A percentile compares a stretch with the other conserved stretches of the same genome.
Conservation (phyloP, 202 grass and related monocot genomes). For the Hordeum pubiflorum region DNA sequence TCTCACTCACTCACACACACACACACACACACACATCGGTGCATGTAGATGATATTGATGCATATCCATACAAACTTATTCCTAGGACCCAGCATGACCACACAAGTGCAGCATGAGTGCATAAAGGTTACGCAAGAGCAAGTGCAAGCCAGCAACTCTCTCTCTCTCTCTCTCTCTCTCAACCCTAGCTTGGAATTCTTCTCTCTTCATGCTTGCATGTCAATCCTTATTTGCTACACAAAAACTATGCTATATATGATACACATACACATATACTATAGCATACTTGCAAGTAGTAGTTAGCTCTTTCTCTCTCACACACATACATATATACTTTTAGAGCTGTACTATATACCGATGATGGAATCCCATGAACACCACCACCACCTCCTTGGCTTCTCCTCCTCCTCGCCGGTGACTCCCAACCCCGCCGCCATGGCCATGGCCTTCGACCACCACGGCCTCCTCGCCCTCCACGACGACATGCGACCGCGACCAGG, state of each 20-base stretch:
- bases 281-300: too few species aligned
- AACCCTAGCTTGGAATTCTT: background rate
- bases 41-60: slow-evolving; percentile 4
- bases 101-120: background rate
- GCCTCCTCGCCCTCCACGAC: background rate
- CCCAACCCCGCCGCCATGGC: background rate
- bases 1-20: background rate
- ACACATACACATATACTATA: background rate
- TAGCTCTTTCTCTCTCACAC: too few species aligned
- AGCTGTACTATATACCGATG: background rate
- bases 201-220: background rate
- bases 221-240: too few species aligned
- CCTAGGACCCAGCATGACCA: background rate
- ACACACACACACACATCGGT: background rate
- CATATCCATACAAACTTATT: background rate
- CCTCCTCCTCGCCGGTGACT: slow-evolving; percentile 7
- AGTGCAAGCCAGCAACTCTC: too few species aligned
- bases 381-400: slow-evolving; percentile 31
- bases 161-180: too few species aligned
- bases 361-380: background rate
- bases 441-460: slow-evolving; percentile 8
- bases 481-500: background rate
- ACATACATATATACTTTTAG: background rate
- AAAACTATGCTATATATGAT: background rate
- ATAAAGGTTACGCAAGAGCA: background rate